Conservation (phyloP, 805 yeast species). For the Saturnispora zaruensis region DNA sequence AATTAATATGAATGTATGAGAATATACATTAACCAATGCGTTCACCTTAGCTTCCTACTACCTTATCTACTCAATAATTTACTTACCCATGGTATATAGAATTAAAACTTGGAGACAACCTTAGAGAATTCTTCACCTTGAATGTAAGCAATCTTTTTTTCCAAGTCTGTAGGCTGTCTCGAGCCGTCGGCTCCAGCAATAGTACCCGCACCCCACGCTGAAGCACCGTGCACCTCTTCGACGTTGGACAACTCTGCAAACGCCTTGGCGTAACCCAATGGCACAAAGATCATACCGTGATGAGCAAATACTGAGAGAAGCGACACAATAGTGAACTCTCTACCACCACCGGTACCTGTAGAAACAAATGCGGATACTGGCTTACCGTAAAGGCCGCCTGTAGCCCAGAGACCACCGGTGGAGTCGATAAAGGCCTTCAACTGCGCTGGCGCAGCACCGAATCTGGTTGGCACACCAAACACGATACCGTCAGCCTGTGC, state of each 20-base stretch:
- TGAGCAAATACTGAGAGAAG: slow-evolving; percentile 59
- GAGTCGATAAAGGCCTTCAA: slow-evolving; percentile 68
- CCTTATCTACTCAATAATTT: not conserved
- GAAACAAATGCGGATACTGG: slow-evolving; percentile 66
- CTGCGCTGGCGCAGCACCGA: slow-evolving; percentile 75
- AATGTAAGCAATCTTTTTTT: slow-evolving; percentile 49
- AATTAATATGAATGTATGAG: too few relatives aligned
- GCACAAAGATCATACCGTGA: slow-evolving; percentile 75
- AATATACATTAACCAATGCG: too few relatives aligned
- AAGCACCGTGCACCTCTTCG: slow-evolving; percentile 67
- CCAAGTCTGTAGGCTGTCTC: slow-evolving; percentile 55
- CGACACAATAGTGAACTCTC: slow-evolving; percentile 62
- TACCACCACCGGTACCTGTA: slow-evolving; percentile 82
- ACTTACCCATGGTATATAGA: not conserved
- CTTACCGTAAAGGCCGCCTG: slow-evolving; percentile 65
- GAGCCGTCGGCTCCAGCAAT: slow-evolving; percentile 73
- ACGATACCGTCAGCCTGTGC: slow-evolving; percentile 67
- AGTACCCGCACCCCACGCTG: slow-evolving; percentile 85
- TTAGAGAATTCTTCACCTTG: slow-evolving; percentile 64
- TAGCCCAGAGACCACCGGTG: slow-evolving; percentile 75
- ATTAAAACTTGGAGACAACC: slow-evolving; percentile 25
- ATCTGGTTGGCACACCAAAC: slow-evolving; percentile 84
- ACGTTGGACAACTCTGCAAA: slow-evolving; percentile 47
- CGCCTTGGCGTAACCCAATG: slow-evolving; percentile 60
- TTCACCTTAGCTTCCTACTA: too few relatives aligned